A percentile compares a stretch with the other conserved stretches of the same genome.
These are phyloP conservation scores for Pontederia crassipes DNA, from an alignment of 176 grass and related monocot species.

Conservation along the genomic window DNA sequence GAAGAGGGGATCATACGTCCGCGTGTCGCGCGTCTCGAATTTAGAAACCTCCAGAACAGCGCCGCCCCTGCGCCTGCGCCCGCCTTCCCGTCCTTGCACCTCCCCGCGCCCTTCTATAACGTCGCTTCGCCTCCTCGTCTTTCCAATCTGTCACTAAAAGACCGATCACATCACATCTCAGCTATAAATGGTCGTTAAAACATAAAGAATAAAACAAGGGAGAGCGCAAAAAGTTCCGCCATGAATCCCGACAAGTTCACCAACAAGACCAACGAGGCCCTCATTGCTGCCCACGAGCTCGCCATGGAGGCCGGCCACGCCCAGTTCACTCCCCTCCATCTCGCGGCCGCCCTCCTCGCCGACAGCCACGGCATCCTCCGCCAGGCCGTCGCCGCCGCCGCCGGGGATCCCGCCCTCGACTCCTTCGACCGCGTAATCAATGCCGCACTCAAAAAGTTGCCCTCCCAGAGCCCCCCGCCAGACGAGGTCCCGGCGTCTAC, in stretches of 20 bases:
- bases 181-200: too few species aligned
- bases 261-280: slow-evolving; percentile 92
- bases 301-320: slow-evolving; percentile 51
- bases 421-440: slow-evolving; percentile 53
- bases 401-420: slow-evolving; percentile 22
- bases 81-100: too few species aligned
- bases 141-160: too few species aligned
- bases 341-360: slow-evolving; percentile 30
- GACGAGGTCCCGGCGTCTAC: slow-evolving; percentile 49
- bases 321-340: slow-evolving; percentile 64
- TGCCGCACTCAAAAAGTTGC: slow-evolving; percentile 45
- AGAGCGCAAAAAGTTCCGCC: neutral
- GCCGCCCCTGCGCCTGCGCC: too few species aligned
- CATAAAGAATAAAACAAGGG: too few species aligned
- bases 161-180: too few species aligned
- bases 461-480: slow-evolving; percentile 44
- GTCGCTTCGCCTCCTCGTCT: too few species aligned
- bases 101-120: too few species aligned
- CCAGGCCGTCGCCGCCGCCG: slow-evolving; percentile 44
- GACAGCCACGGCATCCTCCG: slow-evolving; percentile 45
- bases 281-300: slow-evolving; percentile 64
- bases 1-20: too few species aligned
- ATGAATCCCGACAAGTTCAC: slow-evolving; percentile 99
- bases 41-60: too few species aligned
- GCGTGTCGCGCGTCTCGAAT: too few species aligned